These are phyloP conservation scores for Amphibolis antarctica DNA, from an alignment of 106 monocot species.

Conservation along the genomic window DNA sequence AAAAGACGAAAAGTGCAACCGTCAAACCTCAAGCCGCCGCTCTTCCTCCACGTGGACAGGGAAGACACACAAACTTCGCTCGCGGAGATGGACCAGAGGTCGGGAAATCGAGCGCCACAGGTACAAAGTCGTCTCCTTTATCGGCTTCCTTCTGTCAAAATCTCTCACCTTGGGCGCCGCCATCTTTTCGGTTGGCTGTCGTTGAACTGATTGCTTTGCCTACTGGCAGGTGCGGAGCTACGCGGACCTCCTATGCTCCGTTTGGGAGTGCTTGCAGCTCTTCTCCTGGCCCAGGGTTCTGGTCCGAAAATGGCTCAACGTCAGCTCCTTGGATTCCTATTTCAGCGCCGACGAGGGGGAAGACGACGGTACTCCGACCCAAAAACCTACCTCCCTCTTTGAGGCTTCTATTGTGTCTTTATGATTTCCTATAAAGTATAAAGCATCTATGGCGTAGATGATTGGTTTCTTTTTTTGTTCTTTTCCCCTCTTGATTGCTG, in stretches of 20 bases:
- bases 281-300: slow-evolving; percentile 32
- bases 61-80: no score
- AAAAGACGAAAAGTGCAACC: no score
- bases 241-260: neutral
- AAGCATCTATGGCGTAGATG: no score
- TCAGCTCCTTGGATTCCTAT: slow-evolving; percentile 34
- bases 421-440: neutral
- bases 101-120: neutral
- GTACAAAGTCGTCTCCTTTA: neutral
- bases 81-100: no score
- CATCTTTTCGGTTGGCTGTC: neutral
- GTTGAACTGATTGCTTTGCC: neutral
- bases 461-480: neutral
- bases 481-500: neutral
- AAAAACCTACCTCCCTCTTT: neutral
- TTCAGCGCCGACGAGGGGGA: slow-evolving; percentile 48
- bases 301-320: slow-evolving; percentile 73
- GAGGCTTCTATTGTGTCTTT: neutral
- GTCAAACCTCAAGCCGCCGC: no score
- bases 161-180: neutral
- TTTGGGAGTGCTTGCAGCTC: slow-evolving; percentile 1
- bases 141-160: neutral
- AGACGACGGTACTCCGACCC: slow-evolving; percentile 18
- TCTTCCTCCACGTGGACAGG: no score
- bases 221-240: slow-evolving; percentile 1